Percentiles rank a stretch among this genome's conserved stretches.
Evolutionary conservation across 2,329 filamentous ascomycete species (phyloP).

Genomic region (Byssochlamys sp.): DNA sequence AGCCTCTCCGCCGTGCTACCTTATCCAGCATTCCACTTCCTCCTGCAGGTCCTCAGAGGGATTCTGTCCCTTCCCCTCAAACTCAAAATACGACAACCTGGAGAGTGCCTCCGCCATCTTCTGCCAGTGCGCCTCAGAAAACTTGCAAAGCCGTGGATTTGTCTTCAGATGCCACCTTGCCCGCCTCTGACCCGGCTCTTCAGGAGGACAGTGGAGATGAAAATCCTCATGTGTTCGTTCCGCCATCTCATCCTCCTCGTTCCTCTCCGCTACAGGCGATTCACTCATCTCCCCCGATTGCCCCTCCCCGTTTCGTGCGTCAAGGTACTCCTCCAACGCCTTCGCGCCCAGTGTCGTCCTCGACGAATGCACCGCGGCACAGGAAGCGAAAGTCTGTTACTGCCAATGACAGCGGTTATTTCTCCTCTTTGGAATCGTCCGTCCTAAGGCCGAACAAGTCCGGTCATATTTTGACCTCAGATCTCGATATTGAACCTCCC

Average conservation of each 20-base stretch:
- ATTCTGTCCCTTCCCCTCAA: conserved; percentile 20
- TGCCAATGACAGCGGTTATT: conserved; percentile 91
- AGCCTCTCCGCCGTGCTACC: conserved; percentile 45
- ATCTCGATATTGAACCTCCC: conserved; percentile 62
- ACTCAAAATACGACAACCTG: conserved; percentile 24
- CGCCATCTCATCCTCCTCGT: conserved; percentile 22
- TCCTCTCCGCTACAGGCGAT: conserved; percentile 50
- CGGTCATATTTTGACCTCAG: conserved; percentile 60
- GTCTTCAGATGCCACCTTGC: conserved; percentile 70
- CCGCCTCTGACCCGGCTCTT: conserved; percentile 56
- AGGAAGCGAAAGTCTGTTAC: conserved; percentile 69
- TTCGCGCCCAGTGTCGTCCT: conserved; percentile 49
- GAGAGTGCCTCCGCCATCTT: conserved; percentile 23
- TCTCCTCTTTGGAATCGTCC: conserved; percentile 90
- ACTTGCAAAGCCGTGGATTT: conserved; percentile 40
- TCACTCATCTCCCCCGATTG: conserved; percentile 82
- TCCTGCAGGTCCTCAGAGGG: conserved; percentile 19
- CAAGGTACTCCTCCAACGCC: conserved; percentile 67
- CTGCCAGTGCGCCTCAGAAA: conserved; percentile 13
- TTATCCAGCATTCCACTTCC: conserved; percentile 36
- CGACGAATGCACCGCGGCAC: conserved; percentile 54
- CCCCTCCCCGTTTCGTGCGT: conserved; percentile 46
- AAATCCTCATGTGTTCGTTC: conserved; percentile 17
- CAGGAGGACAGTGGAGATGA: conserved; percentile 46
- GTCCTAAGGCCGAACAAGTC: conserved; percentile 62